Conservation (phyloP, 306 rosid genomes). For the Alnus glutinosa region DNA sequence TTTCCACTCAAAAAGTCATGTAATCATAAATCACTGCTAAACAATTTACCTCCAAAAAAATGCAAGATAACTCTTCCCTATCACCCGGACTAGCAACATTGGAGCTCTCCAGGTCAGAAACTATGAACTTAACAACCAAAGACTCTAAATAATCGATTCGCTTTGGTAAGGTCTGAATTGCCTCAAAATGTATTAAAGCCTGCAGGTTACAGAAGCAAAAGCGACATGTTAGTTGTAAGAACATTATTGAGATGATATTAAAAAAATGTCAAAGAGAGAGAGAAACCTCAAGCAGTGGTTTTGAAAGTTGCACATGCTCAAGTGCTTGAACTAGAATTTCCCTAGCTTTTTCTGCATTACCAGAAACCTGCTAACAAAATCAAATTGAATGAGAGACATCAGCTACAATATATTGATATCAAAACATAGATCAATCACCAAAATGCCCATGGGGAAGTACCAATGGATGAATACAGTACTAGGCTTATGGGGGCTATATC, state of each 20-base stretch:
- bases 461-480: not conserved
- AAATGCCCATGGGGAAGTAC: not conserved
- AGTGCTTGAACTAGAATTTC: conserved; percentile 72
- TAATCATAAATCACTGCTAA: not conserved
- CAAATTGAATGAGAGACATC: conserved; percentile 19
- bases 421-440: not conserved
- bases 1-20: not conserved
- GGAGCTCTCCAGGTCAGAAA: conserved; percentile 63
- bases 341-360: conserved; percentile 79
- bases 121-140: conserved; percentile 69
- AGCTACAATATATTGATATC: not conserved
- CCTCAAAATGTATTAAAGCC: conserved; percentile 92
- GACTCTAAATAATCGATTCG: conserved; percentile 72
- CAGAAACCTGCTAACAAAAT: conserved; percentile 61
- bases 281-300: conserved; percentile 77
- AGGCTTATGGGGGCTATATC: not conserved
- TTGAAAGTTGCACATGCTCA: conserved; percentile 68
- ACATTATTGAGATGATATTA: not conserved
- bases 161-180: conserved; percentile 74
- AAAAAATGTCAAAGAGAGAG: not conserved
- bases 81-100: conserved; percentile 57
- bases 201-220: conserved; percentile 38
- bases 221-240: conserved; percentile 8
- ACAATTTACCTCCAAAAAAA: conserved; percentile 73
- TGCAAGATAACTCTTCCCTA: conserved; percentile 88